Conservation (phyloP, 495 filamentous ascomycete genomes). For the Oleoguttula mirabilis region DNA sequence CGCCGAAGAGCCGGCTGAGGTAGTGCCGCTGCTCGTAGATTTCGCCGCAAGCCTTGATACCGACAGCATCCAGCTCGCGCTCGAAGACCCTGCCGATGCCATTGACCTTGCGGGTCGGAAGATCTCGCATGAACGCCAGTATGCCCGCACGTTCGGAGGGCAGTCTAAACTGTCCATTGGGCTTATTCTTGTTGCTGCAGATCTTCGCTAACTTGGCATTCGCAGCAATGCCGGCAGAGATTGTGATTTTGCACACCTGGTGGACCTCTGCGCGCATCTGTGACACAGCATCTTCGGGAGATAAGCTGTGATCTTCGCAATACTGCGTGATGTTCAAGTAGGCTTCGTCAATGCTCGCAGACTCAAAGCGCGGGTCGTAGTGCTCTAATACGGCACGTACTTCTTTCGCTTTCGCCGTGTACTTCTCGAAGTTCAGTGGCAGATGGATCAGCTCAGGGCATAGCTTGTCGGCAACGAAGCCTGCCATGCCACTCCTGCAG, state of each 20-base stretch:
- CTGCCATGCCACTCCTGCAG: conserved; percentile 86
- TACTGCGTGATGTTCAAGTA: conserved; percentile 93
- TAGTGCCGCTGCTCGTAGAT: conserved; percentile 65
- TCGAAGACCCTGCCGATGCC: conserved; percentile 90
- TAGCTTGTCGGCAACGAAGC: conserved; percentile 87
- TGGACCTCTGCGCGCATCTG: conserved; percentile 67
- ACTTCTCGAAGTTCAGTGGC: conserved; percentile 79
- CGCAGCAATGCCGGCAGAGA: conserved; percentile 87
- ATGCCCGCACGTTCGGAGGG: conserved; percentile 58
- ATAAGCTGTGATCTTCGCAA: conserved; percentile 53
- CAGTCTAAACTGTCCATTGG: conserved; percentile 80
- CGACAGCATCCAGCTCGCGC: conserved; percentile 77
- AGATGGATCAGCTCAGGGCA: conserved; percentile 80
- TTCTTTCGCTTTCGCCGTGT: conserved; percentile 79
- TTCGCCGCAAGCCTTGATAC: conserved; percentile 81
- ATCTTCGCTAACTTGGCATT: conserved; percentile 95
- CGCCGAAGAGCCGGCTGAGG: conserved; percentile 67
- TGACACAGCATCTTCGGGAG: conserved; percentile 58
- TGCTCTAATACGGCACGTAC: conserved; percentile 68
- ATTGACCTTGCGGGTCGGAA: conserved; percentile 83
- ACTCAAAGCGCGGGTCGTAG: conserved; percentile 86
- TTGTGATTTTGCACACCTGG: conserved; percentile 67
- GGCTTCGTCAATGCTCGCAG: conserved; percentile 88
- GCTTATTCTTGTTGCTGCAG: conserved; percentile 86
- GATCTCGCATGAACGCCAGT: conserved; percentile 70